A percentile compares a stretch with the other conserved stretches of the same genome.
Evolutionary conservation across 2,329 filamentous ascomycete species (phyloP).

Genomic region (Colletotrichum paranaense): DNA sequence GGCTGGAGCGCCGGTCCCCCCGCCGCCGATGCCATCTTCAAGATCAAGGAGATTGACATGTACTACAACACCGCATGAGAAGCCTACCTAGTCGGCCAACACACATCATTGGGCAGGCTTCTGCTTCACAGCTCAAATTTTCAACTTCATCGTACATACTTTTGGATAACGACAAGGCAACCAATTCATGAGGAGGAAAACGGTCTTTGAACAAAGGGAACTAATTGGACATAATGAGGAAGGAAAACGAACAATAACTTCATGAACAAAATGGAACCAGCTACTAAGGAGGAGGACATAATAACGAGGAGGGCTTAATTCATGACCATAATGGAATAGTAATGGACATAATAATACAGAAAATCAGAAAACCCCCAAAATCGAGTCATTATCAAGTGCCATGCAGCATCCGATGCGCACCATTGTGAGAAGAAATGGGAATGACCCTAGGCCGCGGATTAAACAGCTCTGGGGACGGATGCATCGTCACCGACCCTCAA

Average conservation of each 20-base stretch:
- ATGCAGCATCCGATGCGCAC: neutral
- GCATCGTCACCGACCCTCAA: neutral
- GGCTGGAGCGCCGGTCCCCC: conserved; percentile 45
- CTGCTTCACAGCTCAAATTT: neutral
- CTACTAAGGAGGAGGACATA: neutral
- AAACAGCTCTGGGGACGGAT: neutral
- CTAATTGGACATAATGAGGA: neutral
- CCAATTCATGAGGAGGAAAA: neutral
- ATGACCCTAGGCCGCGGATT: neutral
- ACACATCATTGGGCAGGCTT: neutral
- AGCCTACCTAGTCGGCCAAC: neutral
- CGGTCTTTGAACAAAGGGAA: neutral
- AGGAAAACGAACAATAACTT: neutral
- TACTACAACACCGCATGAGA: conserved; percentile 43
- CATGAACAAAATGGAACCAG: neutral
- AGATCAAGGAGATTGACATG: conserved; percentile 37
- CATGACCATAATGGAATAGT: neutral
- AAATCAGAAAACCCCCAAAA: neutral
- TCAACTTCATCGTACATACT: neutral
- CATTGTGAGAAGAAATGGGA: neutral
- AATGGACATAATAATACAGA: neutral
- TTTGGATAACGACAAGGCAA: neutral
- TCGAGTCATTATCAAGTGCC: neutral
- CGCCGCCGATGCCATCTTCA: conserved; percentile 36
- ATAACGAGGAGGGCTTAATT: neutral